Conservation (phyloP, 1,284 basidiomycete genomes). For the Puccinia novopanici region DNA sequence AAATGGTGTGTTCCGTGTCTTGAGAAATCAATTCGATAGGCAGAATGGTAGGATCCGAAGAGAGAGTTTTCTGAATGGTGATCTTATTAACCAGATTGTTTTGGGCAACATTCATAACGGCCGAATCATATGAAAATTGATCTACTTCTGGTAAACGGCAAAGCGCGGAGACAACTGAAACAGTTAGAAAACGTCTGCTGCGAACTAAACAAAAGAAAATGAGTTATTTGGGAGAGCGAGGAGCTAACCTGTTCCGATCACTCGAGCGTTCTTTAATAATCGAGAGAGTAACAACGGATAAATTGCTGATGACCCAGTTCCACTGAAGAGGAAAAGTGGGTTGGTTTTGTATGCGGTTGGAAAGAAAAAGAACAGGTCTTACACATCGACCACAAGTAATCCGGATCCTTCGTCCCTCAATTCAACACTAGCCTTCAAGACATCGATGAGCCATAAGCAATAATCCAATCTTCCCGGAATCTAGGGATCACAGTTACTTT, state of each 20-base stretch:
- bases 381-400: conserved; percentile 29
- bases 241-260: conserved; percentile 71
- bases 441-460: conserved; percentile 38
- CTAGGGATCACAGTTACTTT: not conserved
- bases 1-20: conserved; percentile 60
- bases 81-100: conserved; percentile 65
- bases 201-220: not conserved
- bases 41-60: conserved; percentile 21
- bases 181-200: not conserved
- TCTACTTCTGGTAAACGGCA: conserved; percentile 67
- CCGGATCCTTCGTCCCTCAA: not conserved
- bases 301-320: conserved; percentile 85
- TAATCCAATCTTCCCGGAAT: conserved; percentile 47
- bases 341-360: not conserved
- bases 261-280: conserved; percentile 65
- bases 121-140: conserved; percentile 65
- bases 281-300: conserved; percentile 77
- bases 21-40: conserved; percentile 6
- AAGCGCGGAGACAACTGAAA: not conserved
- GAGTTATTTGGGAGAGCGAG: conserved; percentile 18
- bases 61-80: conserved; percentile 60
- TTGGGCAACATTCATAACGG: conserved; percentile 64
- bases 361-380: not conserved
- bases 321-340: conserved; percentile 63
- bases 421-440: conserved; percentile 30